These are phyloP conservation scores for Helotiales sp. DNA, from an alignment of 2,329 filamentous ascomycete species.

Conservation along the genomic window DNA sequence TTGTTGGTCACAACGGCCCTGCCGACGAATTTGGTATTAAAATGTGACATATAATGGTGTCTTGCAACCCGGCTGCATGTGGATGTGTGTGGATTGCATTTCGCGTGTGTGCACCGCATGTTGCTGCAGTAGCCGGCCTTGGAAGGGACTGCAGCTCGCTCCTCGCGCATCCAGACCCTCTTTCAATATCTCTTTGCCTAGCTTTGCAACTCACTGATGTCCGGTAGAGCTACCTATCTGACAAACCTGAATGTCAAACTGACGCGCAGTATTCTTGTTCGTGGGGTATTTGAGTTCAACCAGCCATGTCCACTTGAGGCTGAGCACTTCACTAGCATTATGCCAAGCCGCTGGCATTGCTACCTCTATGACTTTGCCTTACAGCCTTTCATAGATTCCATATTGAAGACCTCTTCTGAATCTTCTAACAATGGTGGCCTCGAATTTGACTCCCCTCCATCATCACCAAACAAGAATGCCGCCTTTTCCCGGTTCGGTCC, in stretches of 20 bases:
- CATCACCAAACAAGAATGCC: constrained; percentile 44
- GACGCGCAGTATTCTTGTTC: not conserved
- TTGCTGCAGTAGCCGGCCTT: constrained; percentile 16
- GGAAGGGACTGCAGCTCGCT: not conserved
- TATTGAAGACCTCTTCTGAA: constrained; percentile 39
- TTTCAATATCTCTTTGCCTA: constrained; percentile 10
- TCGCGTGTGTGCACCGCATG: constrained; percentile 8
- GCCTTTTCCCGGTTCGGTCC: constrained; percentile 41
- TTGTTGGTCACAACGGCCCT: constrained; percentile 1
- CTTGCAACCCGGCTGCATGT: not conserved
- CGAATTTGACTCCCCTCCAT: constrained; percentile 32
- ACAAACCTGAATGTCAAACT: not conserved
- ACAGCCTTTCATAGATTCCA: constrained; percentile 37
- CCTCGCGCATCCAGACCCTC: not conserved
- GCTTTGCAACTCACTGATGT: not conserved
- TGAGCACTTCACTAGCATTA: not conserved
- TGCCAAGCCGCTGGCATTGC: not conserved
- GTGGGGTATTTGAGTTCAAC: not conserved
- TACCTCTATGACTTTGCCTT: constrained; percentile 23
- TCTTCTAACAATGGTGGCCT: constrained; percentile 30
- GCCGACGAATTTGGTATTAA: not conserved
- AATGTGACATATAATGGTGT: constrained; percentile 13
- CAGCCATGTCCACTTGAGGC: not conserved
- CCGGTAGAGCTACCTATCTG: not conserved
- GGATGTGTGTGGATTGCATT: not conserved